These are phyloP conservation scores for Stereum hirsutum DNA, from an alignment of 1,284 basidiomycete genomes.

Conservation along the genomic window DNA sequence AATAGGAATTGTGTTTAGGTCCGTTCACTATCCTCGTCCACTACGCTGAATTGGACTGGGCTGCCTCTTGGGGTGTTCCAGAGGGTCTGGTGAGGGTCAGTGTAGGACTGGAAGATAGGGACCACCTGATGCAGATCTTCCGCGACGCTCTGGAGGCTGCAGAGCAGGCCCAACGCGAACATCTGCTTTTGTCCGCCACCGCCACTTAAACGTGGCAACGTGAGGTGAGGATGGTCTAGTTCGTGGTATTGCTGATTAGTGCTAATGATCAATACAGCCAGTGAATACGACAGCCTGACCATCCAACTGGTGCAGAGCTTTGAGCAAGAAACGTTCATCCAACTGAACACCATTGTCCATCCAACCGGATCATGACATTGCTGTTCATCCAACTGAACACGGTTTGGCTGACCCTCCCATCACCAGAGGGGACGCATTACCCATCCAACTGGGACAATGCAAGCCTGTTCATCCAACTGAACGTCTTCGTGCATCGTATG, in stretches of 20 bases:
- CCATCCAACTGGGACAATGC: too few relatives aligned
- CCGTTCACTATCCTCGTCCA: slow-evolving; percentile 95
- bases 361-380: too few relatives aligned
- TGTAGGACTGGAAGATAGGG: slow-evolving; percentile 80
- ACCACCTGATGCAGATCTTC: slow-evolving; percentile 55
- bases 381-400: slow-evolving; percentile 12
- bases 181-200: too few relatives aligned
- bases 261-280: slow-evolving; percentile 1
- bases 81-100: slow-evolving; percentile 80
- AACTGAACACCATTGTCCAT: too few relatives aligned
- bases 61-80: slow-evolving; percentile 81
- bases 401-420: too few relatives aligned
- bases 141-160: slow-evolving; percentile 61
- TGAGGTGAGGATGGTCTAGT: slow-evolving; percentile 1
- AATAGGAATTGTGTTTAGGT: too few relatives aligned
- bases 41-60: slow-evolving; percentile 90
- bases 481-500: too few relatives aligned
- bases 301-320: slow-evolving; percentile 10
- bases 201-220: neutral
- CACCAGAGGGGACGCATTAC: too few relatives aligned
- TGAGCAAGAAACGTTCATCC: too few relatives aligned
- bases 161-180: slow-evolving; percentile 30
- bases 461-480: too few relatives aligned
- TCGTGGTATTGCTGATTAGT: slow-evolving; percentile 15
- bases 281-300: slow-evolving; percentile 2